These are phyloP conservation scores for Fonsecaea monophora DNA, from an alignment of 2,329 filamentous ascomycete genomes.

Conservation along the genomic window DNA sequence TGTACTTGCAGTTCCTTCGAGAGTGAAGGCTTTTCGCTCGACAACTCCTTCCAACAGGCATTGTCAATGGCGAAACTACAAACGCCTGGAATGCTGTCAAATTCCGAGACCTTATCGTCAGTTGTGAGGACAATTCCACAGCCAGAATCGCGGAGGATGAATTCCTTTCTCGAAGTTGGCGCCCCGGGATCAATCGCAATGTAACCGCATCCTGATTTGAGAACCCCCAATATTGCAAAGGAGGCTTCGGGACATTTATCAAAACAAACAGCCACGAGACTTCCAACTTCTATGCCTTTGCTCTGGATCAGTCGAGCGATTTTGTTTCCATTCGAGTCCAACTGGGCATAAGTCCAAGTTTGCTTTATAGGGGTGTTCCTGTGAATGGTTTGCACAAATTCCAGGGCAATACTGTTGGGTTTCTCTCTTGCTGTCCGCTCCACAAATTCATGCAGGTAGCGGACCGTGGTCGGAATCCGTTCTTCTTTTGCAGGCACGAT, in stretches of 20 bases:
- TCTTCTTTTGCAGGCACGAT: slow-evolving; percentile 65
- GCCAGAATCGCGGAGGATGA: slow-evolving; percentile 76
- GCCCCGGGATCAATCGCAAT: slow-evolving; percentile 79
- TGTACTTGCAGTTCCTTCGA: slow-evolving; percentile 51
- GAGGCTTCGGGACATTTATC: slow-evolving; percentile 86
- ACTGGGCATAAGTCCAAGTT: slow-evolving; percentile 75
- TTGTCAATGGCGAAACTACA: slow-evolving; percentile 58
- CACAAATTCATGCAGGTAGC: slow-evolving; percentile 78
- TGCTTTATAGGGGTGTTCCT: slow-evolving; percentile 55
- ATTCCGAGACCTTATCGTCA: slow-evolving; percentile 50
- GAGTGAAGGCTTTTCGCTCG: slow-evolving; percentile 46
- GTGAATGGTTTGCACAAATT: slow-evolving; percentile 71
- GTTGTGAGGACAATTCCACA: slow-evolving; percentile 69
- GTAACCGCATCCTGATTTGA: slow-evolving; percentile 83
- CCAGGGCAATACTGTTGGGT: slow-evolving; percentile 71
- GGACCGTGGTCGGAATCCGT: slow-evolving; percentile 63
- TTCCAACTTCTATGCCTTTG: slow-evolving; percentile 60
- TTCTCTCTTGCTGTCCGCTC: slow-evolving; percentile 64
- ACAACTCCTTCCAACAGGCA: slow-evolving; percentile 47
- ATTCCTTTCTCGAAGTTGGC: slow-evolving; percentile 74
- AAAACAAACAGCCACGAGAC: slow-evolving; percentile 77
- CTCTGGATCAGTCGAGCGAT: slow-evolving; percentile 70
- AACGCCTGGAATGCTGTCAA: slow-evolving; percentile 47
- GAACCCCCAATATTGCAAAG: slow-evolving; percentile 78
- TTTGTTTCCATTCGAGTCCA: slow-evolving; percentile 73